These are phyloP conservation scores for Pseudisothecium myosuroides DNA, from an alignment of 225 moss, liverwort and hornwort species.

Conservation along the genomic window DNA sequence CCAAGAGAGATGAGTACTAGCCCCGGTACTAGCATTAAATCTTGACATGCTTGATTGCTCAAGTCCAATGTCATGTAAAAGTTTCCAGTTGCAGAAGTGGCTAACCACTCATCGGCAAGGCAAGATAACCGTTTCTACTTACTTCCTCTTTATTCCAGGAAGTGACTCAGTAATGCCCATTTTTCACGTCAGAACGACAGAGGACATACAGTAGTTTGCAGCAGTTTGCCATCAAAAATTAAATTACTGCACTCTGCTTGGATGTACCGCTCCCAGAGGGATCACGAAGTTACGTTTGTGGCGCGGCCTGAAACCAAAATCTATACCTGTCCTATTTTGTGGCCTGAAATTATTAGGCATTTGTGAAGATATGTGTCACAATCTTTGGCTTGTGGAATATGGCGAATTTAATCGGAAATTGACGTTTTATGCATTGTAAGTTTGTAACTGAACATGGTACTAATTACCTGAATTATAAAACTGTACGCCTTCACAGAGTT, in stretches of 20 bases:
- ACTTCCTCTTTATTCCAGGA: neutral
- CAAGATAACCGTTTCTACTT: neutral
- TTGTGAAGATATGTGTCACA: neutral
- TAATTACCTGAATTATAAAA: neutral
- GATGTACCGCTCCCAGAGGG: neutral
- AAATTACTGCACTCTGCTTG: neutral
- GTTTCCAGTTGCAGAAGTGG: neutral
- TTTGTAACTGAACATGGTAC: neutral
- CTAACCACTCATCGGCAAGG: neutral
- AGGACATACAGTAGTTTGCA: neutral
- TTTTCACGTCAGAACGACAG: neutral
- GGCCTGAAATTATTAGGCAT: neutral
- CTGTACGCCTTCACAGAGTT: too few relatives aligned
- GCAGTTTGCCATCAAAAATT: neutral
- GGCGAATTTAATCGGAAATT: neutral
- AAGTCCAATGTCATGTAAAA: neutral
- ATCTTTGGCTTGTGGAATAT: neutral
- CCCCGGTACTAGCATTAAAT: neutral
- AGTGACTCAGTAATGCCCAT: neutral
- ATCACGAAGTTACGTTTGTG: neutral
- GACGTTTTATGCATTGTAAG: neutral
- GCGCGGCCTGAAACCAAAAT: neutral
- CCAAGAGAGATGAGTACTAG: neutral
- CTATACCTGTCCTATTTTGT: neutral
- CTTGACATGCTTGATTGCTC: neutral